phyloP scores from a whole-genome alignment of 1,284 basidiomycete genomes.

The Mixia osmundae region DNA sequence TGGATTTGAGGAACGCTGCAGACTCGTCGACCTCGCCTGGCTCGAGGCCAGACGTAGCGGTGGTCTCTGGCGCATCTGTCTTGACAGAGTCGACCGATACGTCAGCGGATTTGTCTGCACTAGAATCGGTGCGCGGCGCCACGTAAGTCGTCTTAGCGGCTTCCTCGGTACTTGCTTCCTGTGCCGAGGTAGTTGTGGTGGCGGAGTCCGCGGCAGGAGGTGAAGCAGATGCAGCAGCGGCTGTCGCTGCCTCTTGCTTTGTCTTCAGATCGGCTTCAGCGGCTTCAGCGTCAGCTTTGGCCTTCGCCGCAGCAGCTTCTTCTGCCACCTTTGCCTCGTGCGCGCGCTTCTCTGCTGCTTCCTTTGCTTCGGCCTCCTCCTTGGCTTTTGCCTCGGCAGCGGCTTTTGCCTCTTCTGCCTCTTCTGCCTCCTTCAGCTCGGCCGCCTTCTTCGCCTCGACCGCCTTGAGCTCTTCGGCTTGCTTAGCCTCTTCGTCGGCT shows the following conservation, averaged over 20 bases:
- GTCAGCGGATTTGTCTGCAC: conserved; percentile 14
- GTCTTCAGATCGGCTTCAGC: conserved; percentile 1
- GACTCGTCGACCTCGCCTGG: conserved; percentile 3
- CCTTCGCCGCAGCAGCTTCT: not conserved
- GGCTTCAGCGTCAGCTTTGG: conserved; percentile 8
- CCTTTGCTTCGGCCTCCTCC: not conserved
- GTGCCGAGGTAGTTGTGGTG: conserved; percentile 13
- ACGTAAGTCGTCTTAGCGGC: conserved; percentile 9
- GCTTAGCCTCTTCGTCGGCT: no score
- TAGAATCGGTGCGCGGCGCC: conserved; percentile 6
- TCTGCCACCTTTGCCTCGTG: not conserved
- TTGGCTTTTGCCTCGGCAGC: not conserved
- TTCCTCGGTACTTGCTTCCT: conserved; percentile 14
- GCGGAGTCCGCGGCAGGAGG: conserved; percentile 6
- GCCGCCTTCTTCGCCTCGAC: not conserved
- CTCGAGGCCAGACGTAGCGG: not conserved
- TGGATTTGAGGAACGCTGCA: conserved; percentile 8
- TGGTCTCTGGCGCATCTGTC: no score
- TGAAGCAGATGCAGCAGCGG: conserved; percentile 9
- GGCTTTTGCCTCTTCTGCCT: not conserved
- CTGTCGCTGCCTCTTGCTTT: conserved; percentile 2
- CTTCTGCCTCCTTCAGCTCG: not conserved
- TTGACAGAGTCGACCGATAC: conserved; percentile 14
- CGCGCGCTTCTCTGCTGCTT: not conserved
- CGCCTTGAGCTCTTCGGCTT: no score